These are phyloP conservation scores for Aspergillus carlsbadensis DNA, from an alignment of 495 filamentous ascomycete genomes.

Conservation along the genomic window DNA sequence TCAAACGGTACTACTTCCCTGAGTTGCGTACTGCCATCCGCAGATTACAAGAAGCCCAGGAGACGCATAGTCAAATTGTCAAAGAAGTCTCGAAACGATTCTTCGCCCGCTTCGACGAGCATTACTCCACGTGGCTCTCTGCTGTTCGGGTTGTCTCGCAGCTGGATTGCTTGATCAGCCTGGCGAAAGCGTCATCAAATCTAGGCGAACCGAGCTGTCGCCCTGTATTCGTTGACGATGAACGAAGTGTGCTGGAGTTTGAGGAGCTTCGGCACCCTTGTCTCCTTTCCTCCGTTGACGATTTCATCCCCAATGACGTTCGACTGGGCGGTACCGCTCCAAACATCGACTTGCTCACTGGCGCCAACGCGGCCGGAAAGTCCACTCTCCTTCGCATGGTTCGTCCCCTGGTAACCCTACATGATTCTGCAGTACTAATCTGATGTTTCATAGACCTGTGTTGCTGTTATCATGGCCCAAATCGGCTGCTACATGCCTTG, in stretches of 20 bases:
- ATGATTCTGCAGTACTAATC: background rate
- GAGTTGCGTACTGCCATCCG: constrained; percentile 80
- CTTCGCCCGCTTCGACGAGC: constrained; percentile 81
- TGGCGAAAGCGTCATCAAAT: constrained; percentile 81
- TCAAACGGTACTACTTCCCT: constrained; percentile 93
- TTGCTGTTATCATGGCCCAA: constrained; percentile 98
- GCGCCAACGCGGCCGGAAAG: constrained; percentile 97
- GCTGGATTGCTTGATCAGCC: constrained; percentile 90
- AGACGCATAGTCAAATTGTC: constrained; percentile 89
- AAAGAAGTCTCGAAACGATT: constrained; percentile 83
- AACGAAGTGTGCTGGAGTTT: constrained; percentile 85
- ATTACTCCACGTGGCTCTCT: constrained; percentile 84
- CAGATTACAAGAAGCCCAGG: constrained; percentile 86
- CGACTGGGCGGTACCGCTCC: constrained; percentile 75
- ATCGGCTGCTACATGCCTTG: constrained; percentile 93
- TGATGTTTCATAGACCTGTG: constrained; percentile 63
- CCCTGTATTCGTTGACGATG: constrained; percentile 78
- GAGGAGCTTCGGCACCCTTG: constrained; percentile 92
- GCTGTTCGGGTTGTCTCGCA: constrained; percentile 86
- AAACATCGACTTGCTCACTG: constrained; percentile 91
- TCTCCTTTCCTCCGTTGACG: constrained; percentile 79
- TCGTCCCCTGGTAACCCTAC: constrained; percentile 24
- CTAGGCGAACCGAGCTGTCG: constrained; percentile 87
- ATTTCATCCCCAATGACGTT: constrained; percentile 98
- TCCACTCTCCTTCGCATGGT: constrained; percentile 98